phyloP scores from a whole-genome alignment of 176 grass and related monocot species.

The Oryza punctata region DNA sequence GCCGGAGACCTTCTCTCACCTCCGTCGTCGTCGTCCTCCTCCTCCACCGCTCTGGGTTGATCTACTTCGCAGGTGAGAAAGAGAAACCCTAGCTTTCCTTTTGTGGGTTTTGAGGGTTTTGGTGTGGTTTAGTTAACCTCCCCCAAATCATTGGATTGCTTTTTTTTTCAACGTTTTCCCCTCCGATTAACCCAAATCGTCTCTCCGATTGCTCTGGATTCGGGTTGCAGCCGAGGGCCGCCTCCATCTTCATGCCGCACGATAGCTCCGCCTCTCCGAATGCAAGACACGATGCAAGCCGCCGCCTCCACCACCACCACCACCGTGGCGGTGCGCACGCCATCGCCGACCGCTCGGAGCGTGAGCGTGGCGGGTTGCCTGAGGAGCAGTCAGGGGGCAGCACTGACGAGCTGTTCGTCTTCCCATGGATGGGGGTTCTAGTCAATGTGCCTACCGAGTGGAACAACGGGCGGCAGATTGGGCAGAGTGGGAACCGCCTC shows the following conservation, averaged over 20 bases:
- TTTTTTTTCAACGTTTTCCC: neutral
- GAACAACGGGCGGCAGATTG: conserved; percentile 54
- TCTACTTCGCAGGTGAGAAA: neutral
- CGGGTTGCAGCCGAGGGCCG: neutral
- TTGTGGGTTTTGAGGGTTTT: neutral
- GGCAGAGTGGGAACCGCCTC: conserved; percentile 42
- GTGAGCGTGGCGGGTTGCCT: neutral
- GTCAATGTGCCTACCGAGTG: conserved; percentile 53
- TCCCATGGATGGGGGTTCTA: conserved; percentile 55
- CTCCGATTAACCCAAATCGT: neutral
- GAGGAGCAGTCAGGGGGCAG: neutral
- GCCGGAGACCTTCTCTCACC: no score
- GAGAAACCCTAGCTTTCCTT: neutral
- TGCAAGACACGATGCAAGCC: neutral
- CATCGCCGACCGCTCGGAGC: neutral
- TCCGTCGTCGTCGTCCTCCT: neutral
- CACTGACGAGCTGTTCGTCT: conserved; percentile 34
- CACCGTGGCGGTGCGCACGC: neutral
- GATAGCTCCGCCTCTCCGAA: neutral
- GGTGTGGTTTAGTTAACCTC: neutral
- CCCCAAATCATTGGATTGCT: neutral
- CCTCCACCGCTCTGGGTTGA: neutral
- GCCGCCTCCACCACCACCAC: neutral
- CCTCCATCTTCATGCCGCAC: neutral
- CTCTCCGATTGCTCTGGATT: neutral